phyloP scores from a whole-genome alignment of 169 alveolate genomes.

The Eimeria tenella region DNA sequence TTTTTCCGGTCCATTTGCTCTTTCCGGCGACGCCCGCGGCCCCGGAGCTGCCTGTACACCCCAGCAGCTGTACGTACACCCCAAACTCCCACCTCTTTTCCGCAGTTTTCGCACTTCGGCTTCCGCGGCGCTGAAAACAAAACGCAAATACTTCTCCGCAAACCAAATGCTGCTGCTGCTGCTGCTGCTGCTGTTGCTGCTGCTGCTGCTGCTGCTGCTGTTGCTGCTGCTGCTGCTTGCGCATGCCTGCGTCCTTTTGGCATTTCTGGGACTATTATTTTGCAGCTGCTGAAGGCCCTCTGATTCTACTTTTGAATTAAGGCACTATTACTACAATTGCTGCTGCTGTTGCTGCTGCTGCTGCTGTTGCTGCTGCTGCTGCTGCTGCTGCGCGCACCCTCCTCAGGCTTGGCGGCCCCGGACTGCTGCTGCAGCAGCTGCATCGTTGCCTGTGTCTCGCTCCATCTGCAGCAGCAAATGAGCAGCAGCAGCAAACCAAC shows the following conservation, averaged over 20 bases:
- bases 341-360: not conserved
- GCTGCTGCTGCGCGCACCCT: not conserved
- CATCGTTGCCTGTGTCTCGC: constrained; percentile 16
- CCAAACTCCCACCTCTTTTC: not conserved
- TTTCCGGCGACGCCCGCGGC: too few species aligned
- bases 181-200: not conserved
- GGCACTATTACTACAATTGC: too few species aligned
- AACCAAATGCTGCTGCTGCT: too few species aligned
- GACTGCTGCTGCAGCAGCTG: constrained; percentile 52
- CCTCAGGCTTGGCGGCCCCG: not conserved
- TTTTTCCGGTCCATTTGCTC: too few species aligned
- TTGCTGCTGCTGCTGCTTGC: too few species aligned
- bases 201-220: not conserved
- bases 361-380: too few species aligned
- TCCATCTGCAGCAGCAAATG: constrained; percentile 1
- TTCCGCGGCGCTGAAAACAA: not conserved
- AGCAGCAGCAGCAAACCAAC: not conserved
- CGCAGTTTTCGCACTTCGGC: constrained; percentile 43
- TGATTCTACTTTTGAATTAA: not conserved
- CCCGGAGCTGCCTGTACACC: too few species aligned
- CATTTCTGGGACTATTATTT: not conserved
- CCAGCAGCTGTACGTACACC: too few species aligned
- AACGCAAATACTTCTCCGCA: not conserved
- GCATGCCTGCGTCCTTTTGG: not conserved
- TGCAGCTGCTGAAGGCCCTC: not conserved